Conservation (phyloP, 1,139 yeast genomes). For the Pichia sp. region DNA sequence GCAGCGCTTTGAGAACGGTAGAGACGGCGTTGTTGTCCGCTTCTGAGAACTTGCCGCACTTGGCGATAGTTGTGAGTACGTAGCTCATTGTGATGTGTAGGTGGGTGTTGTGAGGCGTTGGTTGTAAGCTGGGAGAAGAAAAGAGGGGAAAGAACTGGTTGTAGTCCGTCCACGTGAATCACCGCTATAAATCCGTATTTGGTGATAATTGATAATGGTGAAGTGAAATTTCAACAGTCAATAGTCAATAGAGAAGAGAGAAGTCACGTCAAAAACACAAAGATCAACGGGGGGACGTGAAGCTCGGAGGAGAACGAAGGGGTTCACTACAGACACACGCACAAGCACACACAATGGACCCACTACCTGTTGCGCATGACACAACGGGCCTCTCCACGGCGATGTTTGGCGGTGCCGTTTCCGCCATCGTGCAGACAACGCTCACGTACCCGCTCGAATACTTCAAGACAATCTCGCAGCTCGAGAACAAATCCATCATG, state of each 20-base stretch:
- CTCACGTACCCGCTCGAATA: constrained; percentile 82
- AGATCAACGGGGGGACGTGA: too few species aligned
- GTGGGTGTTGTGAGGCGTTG: too few species aligned
- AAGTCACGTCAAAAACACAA: too few species aligned
- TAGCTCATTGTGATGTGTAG: constrained; percentile 16
- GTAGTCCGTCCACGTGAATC: too few species aligned
- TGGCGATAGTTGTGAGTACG: constrained; percentile 26
- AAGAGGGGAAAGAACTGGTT: too few species aligned
- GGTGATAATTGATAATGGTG: too few species aligned
- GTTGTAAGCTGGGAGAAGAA: too few species aligned
- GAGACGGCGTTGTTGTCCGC: constrained; percentile 18
- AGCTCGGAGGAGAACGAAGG: too few species aligned
- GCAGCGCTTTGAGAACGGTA: constrained; percentile 22
- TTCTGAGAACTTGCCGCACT: constrained; percentile 12
- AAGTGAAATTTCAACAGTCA: too few species aligned
- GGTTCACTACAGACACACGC: too few species aligned
- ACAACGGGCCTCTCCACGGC: constrained; percentile 38
- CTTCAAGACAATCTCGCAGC: constrained; percentile 47
- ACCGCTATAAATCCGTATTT: too few species aligned
- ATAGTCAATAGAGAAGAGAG: too few species aligned
- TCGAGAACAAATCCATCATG: constrained; percentile 44
- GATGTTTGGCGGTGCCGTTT: constrained; percentile 50
- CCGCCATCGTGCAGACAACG: constrained; percentile 60
- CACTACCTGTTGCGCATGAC: constrained; percentile 15
- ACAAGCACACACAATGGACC: constrained; percentile 14